Conservation (phyloP, 169 alveolate genomes). For the Plasmodium yoelii region DNA sequence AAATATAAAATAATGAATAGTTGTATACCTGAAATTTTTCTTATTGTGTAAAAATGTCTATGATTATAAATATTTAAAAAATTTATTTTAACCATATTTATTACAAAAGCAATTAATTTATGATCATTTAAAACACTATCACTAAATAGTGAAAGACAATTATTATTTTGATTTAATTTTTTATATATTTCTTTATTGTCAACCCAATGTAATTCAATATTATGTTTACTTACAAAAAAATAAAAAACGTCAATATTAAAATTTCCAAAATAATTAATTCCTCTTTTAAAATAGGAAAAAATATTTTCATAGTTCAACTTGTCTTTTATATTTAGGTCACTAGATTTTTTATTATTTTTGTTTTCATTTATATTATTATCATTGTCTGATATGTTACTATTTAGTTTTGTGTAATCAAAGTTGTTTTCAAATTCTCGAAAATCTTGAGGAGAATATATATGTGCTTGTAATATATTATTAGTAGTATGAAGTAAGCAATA, state of each 20-base stretch:
- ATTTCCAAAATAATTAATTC: slow-evolving; percentile 62
- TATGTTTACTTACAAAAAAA: slow-evolving; percentile 60
- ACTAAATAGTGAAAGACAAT: slow-evolving; percentile 31
- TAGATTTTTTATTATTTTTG: not conserved
- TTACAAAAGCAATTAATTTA: slow-evolving; percentile 58
- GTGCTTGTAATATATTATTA: slow-evolving; percentile 73
- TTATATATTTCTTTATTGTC: slow-evolving; percentile 58
- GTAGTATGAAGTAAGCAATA: slow-evolving; percentile 70
- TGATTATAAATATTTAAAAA: slow-evolving; percentile 55
- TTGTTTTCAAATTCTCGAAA: slow-evolving; percentile 42
- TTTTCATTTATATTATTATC: slow-evolving; percentile 7
- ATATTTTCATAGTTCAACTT: not conserved
- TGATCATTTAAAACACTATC: slow-evolving; percentile 30
- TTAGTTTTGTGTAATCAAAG: not conserved
- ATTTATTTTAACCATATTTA: slow-evolving; percentile 62
- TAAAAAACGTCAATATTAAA: slow-evolving; percentile 54
- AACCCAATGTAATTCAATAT: slow-evolving; percentile 61
- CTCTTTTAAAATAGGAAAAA: slow-evolving; percentile 41
- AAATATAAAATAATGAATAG: not conserved
- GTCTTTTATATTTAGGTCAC: slow-evolving; percentile 11
- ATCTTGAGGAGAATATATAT: slow-evolving; percentile 51
- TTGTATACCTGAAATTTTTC: slow-evolving; percentile 73
- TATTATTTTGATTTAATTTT: slow-evolving; percentile 24
- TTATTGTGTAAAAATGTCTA: slow-evolving; percentile 71
- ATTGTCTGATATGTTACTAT: not conserved